Evolutionary conservation across 2,329 filamentous ascomycete genomes (phyloP), one percentile per base, ranked within the genome.

Genomic region (Ophiostoma pallidulum): DNA sequence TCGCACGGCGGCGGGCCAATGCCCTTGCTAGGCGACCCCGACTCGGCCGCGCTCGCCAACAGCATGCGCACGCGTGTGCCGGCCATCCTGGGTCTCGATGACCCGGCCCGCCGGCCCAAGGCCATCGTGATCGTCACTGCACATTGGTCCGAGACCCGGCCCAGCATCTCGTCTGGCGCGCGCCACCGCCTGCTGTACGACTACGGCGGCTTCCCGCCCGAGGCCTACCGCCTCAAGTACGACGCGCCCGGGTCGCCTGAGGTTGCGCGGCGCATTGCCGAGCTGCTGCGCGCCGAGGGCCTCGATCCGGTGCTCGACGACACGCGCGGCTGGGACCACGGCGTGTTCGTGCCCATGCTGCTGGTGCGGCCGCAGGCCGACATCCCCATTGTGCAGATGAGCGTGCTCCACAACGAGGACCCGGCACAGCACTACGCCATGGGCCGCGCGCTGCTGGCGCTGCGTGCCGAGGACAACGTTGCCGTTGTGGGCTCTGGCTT

Each of bases 401-500:
- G 72, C 1, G 73, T 80, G 10, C 68, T 80, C 4, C 53, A 56
- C 24, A 72, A 67, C 16, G 75, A 80, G 56, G 68, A 73, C 41
- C 66, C 75, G 0, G 59, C 61, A 1, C 51, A 59, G 20, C 75
- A 78, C 59, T 66, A 72, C 49, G 65, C 65, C 38, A 71, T 79
- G 64, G 77, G 77, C 28, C 66, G 63, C 19, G 77, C 77, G 2
- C 69, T 80, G 10, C 58, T 60, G 12, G 55, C 57, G 8, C 69
- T 80, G 41, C 72, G 76, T 13, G 62, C 65, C 32, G 62, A 68
- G 24, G 75, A 75, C 28, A 39, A 43, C 60, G 64, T 80, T n/a
- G 76, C 76, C 54, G 68, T 80, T 47, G 55, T 80, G 35, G 77
- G 77, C n/a, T 78, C 74, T 0, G 77, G 77, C 20, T 79, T 79